Base-by-base conservation (phyloP, 257 asterid species). In the Fraxinus anomala region DNA sequence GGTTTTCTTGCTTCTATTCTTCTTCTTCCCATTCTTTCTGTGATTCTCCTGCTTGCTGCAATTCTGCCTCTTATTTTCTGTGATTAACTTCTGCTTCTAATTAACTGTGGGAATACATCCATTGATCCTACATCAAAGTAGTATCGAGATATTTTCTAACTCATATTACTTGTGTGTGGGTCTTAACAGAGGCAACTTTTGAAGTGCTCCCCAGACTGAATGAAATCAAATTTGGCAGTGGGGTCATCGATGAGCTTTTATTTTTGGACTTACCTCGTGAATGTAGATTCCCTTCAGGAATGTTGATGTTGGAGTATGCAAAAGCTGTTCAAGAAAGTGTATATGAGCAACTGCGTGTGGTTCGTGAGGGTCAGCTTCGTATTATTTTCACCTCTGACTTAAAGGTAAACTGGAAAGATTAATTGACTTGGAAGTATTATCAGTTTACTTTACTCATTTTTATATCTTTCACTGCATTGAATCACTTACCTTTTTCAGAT, bases 321-420 rank as follows among this genome's bases (percentile, higher is more conserved):
- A 96, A 92, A 87, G 99, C 99, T 54, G 97, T 93, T 81, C 97
- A 91, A 88, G 98, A 96, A 85, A 93, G 96, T 77, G 91, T 96
- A 14, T 93, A 96, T 76, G 99, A 96, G 85, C 97, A 93, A 84
- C 92, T 96, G 73, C 98, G 99, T 36, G 99, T 96, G 79, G 95
- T 96, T 77, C 96, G 92, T 14, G 98, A 96, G 90, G 99, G 99
- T 71, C 98, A 86, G 77, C 99, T 96, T 54, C 98, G 98, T n/a
- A 89, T 96, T 54, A 82, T 93, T 51, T 96, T 96, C 81, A 87
- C 97, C 74, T 92, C 99, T 76, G 99, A 96, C 82, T 84, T 96
- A 37, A 93, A 96, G 99, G 98, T 93, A 80, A 82, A 17, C 39
- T 51, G 30, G 67, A 26, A 40, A 47, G 12, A 13, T n/a, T 13